Conservation (phyloP, 2,329 filamentous ascomycete genomes). For the Diaporthe nobilis region DNA sequence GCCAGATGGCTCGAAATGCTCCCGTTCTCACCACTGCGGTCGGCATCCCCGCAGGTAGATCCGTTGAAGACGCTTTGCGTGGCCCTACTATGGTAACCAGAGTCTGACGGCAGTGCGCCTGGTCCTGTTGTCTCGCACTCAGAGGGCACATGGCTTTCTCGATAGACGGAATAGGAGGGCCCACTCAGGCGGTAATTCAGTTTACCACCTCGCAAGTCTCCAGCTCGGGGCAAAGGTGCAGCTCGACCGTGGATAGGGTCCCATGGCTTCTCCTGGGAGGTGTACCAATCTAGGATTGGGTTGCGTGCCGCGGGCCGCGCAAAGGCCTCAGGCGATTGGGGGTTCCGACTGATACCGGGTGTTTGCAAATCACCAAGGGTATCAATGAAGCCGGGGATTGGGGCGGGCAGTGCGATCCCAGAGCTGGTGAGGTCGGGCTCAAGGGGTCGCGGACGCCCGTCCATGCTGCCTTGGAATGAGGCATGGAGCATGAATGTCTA, state of each 20-base stretch:
- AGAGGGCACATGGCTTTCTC: conserved; percentile 36
- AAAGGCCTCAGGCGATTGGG: conserved; percentile 12
- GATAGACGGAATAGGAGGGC: conserved; percentile 27
- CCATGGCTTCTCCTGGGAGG: conserved; percentile 35
- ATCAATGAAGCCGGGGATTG: conserved; percentile 20
- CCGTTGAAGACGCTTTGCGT: conserved; percentile 59
- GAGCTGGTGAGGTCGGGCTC: conserved; percentile 42
- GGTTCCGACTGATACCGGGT: conserved; percentile 7
- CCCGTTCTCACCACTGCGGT: conserved; percentile 56
- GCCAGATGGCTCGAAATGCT: conserved; percentile 54
- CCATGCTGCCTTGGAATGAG: conserved; percentile 35
- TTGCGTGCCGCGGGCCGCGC: conserved; percentile 21
- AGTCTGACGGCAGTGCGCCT: conserved; percentile 57
- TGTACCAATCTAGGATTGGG: conserved; percentile 31
- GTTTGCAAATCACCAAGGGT: conserved; percentile 33
- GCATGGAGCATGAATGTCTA: conserved; percentile 39
- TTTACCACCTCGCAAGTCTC: conserved; percentile 12
- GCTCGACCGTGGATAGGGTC: conserved; percentile 33
- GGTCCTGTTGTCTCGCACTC: conserved; percentile 49
- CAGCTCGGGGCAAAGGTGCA: not conserved
- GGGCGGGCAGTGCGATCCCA: conserved; percentile 40
- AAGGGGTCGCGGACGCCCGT: conserved; percentile 43
- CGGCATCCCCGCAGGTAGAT: conserved; percentile 60
- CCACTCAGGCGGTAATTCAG: conserved; percentile 6
- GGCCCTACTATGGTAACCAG: conserved; percentile 61